Evolutionary conservation across 148 eudicot genomes (phyloP), one percentile per base, ranked within the genome.

Genomic region (Silene conica): DNA sequence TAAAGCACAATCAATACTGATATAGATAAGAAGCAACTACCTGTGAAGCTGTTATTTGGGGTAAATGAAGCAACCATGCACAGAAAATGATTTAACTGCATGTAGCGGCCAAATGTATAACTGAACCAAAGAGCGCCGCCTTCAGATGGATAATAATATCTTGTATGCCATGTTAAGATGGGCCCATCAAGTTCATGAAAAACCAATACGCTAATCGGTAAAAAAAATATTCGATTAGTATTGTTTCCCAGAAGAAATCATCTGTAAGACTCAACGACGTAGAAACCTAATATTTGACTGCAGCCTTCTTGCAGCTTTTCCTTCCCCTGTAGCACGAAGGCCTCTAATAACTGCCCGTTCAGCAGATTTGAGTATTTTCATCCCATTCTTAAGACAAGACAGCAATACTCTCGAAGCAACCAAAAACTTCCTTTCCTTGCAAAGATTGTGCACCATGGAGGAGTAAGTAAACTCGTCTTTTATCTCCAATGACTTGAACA

Each of bases 401-500:
- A 92, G 74, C 83, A 95, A 80, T 26, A 95, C 74, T 78, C 85
- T 85, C 46, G 92, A 83, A 71, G 98, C 98, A 84, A 73, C 65
- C 78, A 77, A 85, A 75, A 67, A 92, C 74, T 85, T 85, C 77
- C 92, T 65, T 72, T 73, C 90, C 80, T 79, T 88, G 81, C 98
- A 95, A 76, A 95, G 90, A 79, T 87, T 90, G 76, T 88, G 95
- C 72, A 95, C 89, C 85, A 95, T 76, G 58, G 93, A 87, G 10
- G 97, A 81, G 75, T 88, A 92, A 22, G 98, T 92, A 87, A 87
- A 87, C 41, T 87, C 89, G 82, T 95, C 98, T 75, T 86, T 95
- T 20, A 71, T 19, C 63, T 84, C 84, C 96, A 87, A 85, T 20
- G 85, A 80, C 74, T 81, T 69, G 75, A 92, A 92, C 21, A 95